Evolutionary conservation across 176 grass and related monocot genomes (phyloP), one percentile per base, ranked within the genome.

Genomic region (Panicum miliaceum): DNA sequence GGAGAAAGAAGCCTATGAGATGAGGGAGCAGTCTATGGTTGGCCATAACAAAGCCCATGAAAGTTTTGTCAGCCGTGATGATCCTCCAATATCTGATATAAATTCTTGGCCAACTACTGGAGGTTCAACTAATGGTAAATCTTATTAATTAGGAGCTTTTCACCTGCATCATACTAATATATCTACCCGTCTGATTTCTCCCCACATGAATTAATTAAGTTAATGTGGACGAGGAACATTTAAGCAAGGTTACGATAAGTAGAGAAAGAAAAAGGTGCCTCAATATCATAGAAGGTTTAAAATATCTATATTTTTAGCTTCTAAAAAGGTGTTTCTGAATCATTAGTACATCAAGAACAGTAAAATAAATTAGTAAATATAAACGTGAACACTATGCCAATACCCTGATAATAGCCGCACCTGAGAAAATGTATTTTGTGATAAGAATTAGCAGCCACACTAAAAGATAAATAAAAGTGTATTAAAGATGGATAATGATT

Each of bases 81-180:
- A 63, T 47, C 41, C 77, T 27, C 12, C 70, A 70, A 15, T 62
- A 63, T 68, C 41, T 51, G 42, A 81, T 70, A 35, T 53, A 36
- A 85, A 34, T 56, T 76, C 63, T 81, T 25, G 32, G 46, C 23
- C 34, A 23, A 61, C 15, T 64, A 81, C 54, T 0, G 67, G 19
- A 32, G 70, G 23, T 23, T 84, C 57, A 85, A 43, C 12, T 63
- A 56, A 81, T 53, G 83, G 83, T 89, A 89, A 62, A 25, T 81
- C 3, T 68, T 46, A 66, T 80, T 70, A 73, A 15, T 71, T 59
- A 25, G 63, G 13, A 14, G 13, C 12, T 72, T 15, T 68, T 43
- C 51, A n/a, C 19, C 16, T 14, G 14, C 26, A 76, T 51, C 23
- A 50, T 53, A 54, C 26, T 80, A 66, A 57, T 51, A 83, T 0